These are phyloP conservation scores for Nematodospora valgi DNA, from an alignment of 805 yeast genomes.

Conservation along the genomic window DNA sequence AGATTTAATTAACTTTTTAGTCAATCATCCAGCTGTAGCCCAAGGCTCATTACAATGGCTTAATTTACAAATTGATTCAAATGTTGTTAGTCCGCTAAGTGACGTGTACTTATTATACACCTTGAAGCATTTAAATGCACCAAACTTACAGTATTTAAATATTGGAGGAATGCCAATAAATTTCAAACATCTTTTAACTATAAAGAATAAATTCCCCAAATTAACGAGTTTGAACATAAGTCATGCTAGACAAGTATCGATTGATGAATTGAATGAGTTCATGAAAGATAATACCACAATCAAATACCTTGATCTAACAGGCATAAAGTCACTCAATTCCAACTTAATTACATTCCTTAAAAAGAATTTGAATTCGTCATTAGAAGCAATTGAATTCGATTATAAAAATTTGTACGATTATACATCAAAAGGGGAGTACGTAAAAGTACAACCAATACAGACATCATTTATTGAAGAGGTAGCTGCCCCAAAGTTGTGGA, in stretches of 20 bases:
- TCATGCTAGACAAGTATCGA: constrained; percentile 30
- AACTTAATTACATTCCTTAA: constrained; percentile 33
- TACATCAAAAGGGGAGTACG: constrained; percentile 33
- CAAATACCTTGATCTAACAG: constrained; percentile 63
- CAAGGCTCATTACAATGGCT: constrained; percentile 58
- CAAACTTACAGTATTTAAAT: constrained; percentile 49
- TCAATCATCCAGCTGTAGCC: constrained; percentile 63
- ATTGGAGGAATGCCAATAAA: constrained; percentile 64
- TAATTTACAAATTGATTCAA: constrained; percentile 59
- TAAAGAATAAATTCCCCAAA: constrained; percentile 35
- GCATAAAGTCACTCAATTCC: constrained; percentile 54
- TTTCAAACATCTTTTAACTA: constrained; percentile 31
- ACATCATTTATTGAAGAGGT: constrained; percentile 26
- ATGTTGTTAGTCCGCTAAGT: constrained; percentile 57
- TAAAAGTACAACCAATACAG: constrained; percentile 27
- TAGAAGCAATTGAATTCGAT: constrained; percentile 66
- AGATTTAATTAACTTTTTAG: constrained; percentile 65
- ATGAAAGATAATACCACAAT: constrained; percentile 31
- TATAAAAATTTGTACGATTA: constrained; percentile 52
- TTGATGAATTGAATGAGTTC: constrained; percentile 35
- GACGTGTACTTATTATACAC: constrained; percentile 47
- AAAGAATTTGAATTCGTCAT: constrained; percentile 22
- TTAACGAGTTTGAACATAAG: constrained; percentile 43
- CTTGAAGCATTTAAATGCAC: constrained; percentile 42
- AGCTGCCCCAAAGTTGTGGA: constrained; percentile 41